phyloP scores from a whole-genome alignment of 495 filamentous ascomycete species.

The Aspergillus panamensis region DNA sequence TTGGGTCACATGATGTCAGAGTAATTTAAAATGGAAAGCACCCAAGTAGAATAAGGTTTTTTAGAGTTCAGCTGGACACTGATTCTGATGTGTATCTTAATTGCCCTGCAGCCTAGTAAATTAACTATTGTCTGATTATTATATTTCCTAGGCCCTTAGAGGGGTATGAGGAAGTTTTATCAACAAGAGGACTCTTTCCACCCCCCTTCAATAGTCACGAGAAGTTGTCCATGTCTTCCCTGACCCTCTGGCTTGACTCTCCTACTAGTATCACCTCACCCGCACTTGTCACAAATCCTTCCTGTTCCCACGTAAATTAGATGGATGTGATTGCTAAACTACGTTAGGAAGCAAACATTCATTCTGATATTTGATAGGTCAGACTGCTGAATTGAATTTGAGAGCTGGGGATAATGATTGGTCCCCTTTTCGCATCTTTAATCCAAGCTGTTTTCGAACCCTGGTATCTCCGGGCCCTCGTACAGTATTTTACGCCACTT shows the following conservation, averaged over 20 bases:
- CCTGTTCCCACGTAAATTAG: too few species aligned
- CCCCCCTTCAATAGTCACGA: too few species aligned
- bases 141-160: too few species aligned
- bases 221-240: too few species aligned
- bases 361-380: neutral
- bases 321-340: too few species aligned
- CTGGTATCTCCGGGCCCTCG: neutral
- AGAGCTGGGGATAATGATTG: constrained; percentile 3
- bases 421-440: constrained; percentile 14
- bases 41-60: neutral
- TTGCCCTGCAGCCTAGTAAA: neutral
- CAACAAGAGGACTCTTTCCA: too few species aligned
- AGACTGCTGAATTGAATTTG: neutral
- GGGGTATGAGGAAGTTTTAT: too few species aligned
- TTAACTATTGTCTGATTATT: neutral
- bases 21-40: neutral
- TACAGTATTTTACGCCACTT: neutral
- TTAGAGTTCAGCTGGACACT: neutral
- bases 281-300: too few species aligned
- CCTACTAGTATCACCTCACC: too few species aligned
- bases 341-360: neutral
- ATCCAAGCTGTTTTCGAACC: neutral
- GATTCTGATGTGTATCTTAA: neutral
- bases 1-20: neutral
- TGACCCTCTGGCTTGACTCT: too few species aligned